phyloP scores from a whole-genome alignment of 2,329 filamentous ascomycete species.

The Chrysosphaeria jannelii region DNA sequence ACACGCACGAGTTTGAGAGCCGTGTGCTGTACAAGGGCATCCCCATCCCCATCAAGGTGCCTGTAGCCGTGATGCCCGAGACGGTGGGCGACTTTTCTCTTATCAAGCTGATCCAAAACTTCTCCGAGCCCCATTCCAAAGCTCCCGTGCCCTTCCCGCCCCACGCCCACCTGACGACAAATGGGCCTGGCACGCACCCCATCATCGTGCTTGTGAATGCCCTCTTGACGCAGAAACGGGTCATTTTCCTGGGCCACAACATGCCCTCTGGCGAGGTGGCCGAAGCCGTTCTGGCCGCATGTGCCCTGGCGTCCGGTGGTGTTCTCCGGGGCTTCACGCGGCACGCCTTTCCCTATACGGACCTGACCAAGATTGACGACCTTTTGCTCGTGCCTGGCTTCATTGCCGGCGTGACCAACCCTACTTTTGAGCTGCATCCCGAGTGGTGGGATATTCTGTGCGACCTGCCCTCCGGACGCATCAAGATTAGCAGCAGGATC shows the following conservation, averaged over 20 bases:
- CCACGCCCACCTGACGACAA: conserved; percentile 81
- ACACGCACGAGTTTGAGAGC: conserved; percentile 94
- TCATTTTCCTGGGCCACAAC: conserved; percentile 89
- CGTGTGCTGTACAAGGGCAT: conserved; percentile 90
- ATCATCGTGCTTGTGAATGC: conserved; percentile 88
- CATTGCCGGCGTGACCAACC: conserved; percentile 92
- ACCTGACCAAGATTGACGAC: conserved; percentile 92
- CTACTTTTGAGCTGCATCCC: conserved; percentile 75
- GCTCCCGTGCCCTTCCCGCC: conserved; percentile 57
- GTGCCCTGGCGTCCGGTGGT: conserved; percentile 73
- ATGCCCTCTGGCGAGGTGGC: conserved; percentile 87
- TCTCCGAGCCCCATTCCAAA: conserved; percentile 56
- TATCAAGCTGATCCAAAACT: conserved; percentile 89
- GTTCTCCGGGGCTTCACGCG: conserved; percentile 81
- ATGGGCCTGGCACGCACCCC: conserved; percentile 67
- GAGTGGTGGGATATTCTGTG: conserved; percentile 98
- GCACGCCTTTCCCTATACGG: conserved; percentile 92
- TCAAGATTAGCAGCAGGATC: conserved; percentile 80
- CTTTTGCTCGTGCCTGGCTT: conserved; percentile 88
- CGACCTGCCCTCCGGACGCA: conserved; percentile 67
- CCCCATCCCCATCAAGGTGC: conserved; percentile 87
- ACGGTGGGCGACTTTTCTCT: conserved; percentile 94
- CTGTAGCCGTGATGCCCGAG: conserved; percentile 75
- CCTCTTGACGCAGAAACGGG: conserved; percentile 78
- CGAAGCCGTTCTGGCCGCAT: conserved; percentile 92